Base-by-base conservation (phyloP, 257 asterid genomes). In the Schizonepeta tenuifolia region DNA sequence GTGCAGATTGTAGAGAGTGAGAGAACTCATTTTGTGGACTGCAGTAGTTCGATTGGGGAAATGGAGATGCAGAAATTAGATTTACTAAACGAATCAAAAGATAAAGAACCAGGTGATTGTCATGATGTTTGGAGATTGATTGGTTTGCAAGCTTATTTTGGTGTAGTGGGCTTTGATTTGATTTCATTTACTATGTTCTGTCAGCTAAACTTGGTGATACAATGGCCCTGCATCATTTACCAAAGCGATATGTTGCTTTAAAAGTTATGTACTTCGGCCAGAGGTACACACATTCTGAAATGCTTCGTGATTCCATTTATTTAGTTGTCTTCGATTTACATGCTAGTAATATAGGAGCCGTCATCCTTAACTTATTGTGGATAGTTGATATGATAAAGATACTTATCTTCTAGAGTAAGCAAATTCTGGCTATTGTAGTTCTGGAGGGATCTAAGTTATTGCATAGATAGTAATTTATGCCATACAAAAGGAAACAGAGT, bases 181-280 rank as follows among this genome's bases (percentile, higher is more conserved):
- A 33, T 70, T 49, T 62, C 60, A 26, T 74, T 28, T 24, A 0
- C 46, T 36, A 60, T 55, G 12, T 46, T 18, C 38, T 75, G 44
- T 64, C 79, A 63, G 77, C 60, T 82, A 55, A 77, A 77, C 77
- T 78, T 63, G 67, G 43, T 21, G 65, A 49, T 62, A 13, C 72
- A 55, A 80, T 55, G 70, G 26, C 55, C 9, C 58, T 80, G 82
- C 81, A 69, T 78, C 88, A 81, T 69, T 79, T 82, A 75, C 87
- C 88, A 9, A 89, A 80, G 82, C 85, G 96, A 84, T 84, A 80
- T 65, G 82, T 91, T 74, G 98, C 98, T 76, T 51, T 94, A 64
- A 91, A 94, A 78, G 82, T 91, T 40, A 86, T 89, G 95, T 94
- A 94, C 81, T 91, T 94, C 69, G 98, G 98, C 75, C 88, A 79